These are phyloP conservation scores for Epichloe sylvatica DNA, from an alignment of 2,329 filamentous ascomycete species.

Conservation along the genomic window DNA sequence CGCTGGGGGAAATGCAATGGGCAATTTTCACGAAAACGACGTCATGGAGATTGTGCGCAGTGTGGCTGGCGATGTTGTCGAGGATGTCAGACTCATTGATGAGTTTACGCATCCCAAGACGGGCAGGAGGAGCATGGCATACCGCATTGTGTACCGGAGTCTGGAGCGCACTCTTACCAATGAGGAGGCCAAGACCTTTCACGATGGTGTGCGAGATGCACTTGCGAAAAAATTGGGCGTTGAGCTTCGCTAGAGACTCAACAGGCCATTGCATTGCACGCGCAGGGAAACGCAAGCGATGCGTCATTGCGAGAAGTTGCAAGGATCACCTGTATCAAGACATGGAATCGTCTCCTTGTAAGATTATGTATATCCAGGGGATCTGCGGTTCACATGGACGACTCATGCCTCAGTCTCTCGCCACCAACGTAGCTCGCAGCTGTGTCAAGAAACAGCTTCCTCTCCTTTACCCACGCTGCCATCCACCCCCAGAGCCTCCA, in stretches of 20 bases:
- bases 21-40: conserved; percentile 79
- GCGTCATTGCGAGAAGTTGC: not conserved
- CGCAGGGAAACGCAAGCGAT: not conserved
- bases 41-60: conserved; percentile 89
- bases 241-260: conserved; percentile 31
- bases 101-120: conserved; percentile 82
- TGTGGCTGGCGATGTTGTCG: conserved; percentile 68
- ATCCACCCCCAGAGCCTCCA: conserved; percentile 20
- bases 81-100: conserved; percentile 76
- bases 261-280: not conserved
- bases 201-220: conserved; percentile 49
- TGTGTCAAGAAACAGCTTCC: conserved; percentile 17
- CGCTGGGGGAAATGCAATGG: conserved; percentile 34
- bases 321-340: not conserved
- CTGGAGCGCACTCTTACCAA: conserved; percentile 83
- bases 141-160: conserved; percentile 86
- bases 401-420: conserved; percentile 14
- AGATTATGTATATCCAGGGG: not conserved
- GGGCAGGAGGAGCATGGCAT: conserved; percentile 71
- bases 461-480: conserved; percentile 21
- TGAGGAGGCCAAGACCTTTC: conserved; percentile 62
- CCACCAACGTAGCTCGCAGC: conserved; percentile 17
- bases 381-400: conserved; percentile 10
- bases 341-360: not conserved
- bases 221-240: conserved; percentile 63